Conservation (phyloP, 1,139 yeast species). For the Saccharomyces hybrid region DNA sequence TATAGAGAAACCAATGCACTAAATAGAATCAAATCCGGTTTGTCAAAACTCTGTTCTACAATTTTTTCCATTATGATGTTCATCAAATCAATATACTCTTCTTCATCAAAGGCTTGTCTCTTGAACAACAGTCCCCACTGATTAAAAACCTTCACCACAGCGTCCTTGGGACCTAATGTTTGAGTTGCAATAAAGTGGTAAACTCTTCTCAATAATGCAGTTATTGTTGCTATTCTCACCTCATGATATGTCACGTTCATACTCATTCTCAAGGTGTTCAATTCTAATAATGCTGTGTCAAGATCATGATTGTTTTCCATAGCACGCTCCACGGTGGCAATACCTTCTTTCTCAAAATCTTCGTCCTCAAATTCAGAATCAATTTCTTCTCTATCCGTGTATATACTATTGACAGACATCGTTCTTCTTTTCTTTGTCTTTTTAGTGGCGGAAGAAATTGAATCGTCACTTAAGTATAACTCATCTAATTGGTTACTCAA, state of each 20-base stretch:
- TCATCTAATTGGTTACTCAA: slow-evolving; percentile 54
- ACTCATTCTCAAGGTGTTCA: slow-evolving; percentile 93
- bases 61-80: slow-evolving; percentile 38
- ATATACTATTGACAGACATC: slow-evolving; percentile 39
- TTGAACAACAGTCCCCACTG: slow-evolving; percentile 76
- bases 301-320: slow-evolving; percentile 85
- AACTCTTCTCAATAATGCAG: slow-evolving; percentile 62
- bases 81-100: slow-evolving; percentile 71
- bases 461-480: slow-evolving; percentile 70
- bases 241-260: slow-evolving; percentile 93
- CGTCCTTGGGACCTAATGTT: slow-evolving; percentile 67
- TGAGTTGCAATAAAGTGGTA: slow-evolving; percentile 67
- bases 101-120: slow-evolving; percentile 73
- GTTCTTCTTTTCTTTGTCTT: slow-evolving; percentile 41
- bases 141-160: slow-evolving; percentile 63
- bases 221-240: slow-evolving; percentile 73
- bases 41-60: slow-evolving; percentile 28
- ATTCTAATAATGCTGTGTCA: slow-evolving; percentile 86
- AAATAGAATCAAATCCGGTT: slow-evolving; percentile 36
- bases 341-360: slow-evolving; percentile 78
- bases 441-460: slow-evolving; percentile 54
- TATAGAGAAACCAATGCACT: slow-evolving; percentile 63
- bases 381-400: slow-evolving; percentile 31
- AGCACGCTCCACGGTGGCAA: slow-evolving; percentile 89
- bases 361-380: slow-evolving; percentile 55